phyloP scores from a whole-genome alignment of 2,329 filamentous ascomycete species.

The Hymenoscyphus fructigenus region DNA sequence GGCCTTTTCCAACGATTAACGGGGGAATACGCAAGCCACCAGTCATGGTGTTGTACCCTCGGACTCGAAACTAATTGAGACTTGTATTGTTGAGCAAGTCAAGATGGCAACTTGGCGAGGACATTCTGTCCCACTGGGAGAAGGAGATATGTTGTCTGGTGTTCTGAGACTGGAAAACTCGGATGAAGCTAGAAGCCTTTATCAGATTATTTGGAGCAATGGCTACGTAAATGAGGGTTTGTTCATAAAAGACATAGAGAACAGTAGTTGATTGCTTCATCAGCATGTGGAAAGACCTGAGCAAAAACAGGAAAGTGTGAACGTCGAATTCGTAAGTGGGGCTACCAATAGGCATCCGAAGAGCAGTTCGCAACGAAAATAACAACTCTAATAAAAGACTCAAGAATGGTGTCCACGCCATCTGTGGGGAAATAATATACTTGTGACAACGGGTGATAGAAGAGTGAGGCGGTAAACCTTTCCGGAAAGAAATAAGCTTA shows the following conservation, averaged over 20 bases:
- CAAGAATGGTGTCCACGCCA: neutral
- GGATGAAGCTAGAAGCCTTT: neutral
- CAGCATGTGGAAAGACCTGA: no score
- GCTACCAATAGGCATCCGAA: no score
- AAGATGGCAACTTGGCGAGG: neutral
- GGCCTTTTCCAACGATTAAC: no score
- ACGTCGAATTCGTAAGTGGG: no score
- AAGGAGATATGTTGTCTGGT: neutral
- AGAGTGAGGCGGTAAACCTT: neutral
- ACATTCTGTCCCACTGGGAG: neutral
- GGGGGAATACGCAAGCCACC: no score
- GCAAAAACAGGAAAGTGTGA: no score
- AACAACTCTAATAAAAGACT: no score
- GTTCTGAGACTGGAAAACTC: neutral
- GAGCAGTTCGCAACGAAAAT: no score
- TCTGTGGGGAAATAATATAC: neutral
- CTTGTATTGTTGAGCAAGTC: neutral
- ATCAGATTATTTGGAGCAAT: neutral
- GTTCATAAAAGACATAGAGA: neutral
- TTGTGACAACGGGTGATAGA: neutral
- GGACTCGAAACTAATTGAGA: no score
- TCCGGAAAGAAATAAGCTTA: neutral
- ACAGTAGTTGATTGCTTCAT: neutral
- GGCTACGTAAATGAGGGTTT: neutral
- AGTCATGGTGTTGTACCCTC: no score